A percentile compares a stretch with the other conserved stretches of the same genome.
These are phyloP conservation scores for Chytriomyces confervae DNA, from an alignment of 192 early-diverging fungal genomes.

Conservation along the genomic window DNA sequence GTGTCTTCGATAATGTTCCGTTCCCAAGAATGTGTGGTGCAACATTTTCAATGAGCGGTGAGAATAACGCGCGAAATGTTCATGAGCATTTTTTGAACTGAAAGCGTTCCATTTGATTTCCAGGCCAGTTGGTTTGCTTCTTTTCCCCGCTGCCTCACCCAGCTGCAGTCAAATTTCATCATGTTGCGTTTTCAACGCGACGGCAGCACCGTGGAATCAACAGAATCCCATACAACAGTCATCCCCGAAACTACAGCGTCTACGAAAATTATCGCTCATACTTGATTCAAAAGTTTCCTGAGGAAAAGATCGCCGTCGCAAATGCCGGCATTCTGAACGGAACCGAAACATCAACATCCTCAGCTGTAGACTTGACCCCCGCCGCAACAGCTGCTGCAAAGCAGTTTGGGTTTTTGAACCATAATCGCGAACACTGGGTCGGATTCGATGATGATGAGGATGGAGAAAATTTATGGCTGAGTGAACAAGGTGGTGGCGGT, in stretches of 20 bases:
- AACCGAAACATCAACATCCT: background rate
- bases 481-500: background rate
- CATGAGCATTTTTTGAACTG: background rate
- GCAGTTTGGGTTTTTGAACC: conserved; percentile 4
- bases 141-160: conserved; percentile 64
- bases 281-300: conserved; percentile 26
- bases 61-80: background rate
- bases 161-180: conserved; percentile 28
- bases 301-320: background rate
- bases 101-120: conserved; percentile 2
- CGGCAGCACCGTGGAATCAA: conserved; percentile 27
- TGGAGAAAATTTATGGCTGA: conserved; percentile 13
- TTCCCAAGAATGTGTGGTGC: conserved; percentile 74
- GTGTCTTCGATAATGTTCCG: conserved; percentile 47
- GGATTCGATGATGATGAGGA: conserved; percentile 21
- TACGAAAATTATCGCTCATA: conserved; percentile 37
- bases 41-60: conserved; percentile 26
- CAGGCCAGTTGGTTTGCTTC: conserved; percentile 72
- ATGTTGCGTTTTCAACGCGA: conserved; percentile 13
- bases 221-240: conserved; percentile 8
- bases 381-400: background rate
- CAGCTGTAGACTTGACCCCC: background rate
- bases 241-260: conserved; percentile 27
- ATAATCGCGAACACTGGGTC: conserved; percentile 27
- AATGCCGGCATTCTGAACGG: background rate